A percentile compares a stretch with the other conserved stretches of the same genome.
Conservation (phyloP, 2,329 filamentous ascomycete species). For the Ploettnerulaceae sp. region DNA sequence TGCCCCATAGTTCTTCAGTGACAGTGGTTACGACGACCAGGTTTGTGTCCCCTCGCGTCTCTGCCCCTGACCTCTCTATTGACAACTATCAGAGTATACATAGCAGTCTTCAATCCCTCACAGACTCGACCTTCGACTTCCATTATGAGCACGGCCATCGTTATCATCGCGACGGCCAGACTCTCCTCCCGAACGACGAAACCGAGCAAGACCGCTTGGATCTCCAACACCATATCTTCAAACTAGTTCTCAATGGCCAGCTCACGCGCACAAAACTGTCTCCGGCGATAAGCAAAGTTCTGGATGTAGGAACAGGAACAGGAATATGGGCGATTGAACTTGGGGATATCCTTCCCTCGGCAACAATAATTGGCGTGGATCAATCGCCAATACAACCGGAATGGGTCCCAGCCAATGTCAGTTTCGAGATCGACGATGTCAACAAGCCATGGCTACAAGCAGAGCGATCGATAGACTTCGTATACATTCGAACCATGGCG, state of each 20-base stretch:
- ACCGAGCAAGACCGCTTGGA: constrained; percentile 16
- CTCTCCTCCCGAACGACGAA: constrained; percentile 15
- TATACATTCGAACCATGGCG: constrained; percentile 53
- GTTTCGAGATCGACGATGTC: constrained; percentile 60
- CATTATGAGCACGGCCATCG: constrained; percentile 19
- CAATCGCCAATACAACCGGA: constrained; percentile 60
- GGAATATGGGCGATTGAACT: constrained; percentile 40
- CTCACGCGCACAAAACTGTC: constrained; percentile 22
- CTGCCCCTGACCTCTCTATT: background rate
- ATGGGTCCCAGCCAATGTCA: constrained; percentile 51
- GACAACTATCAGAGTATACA: constrained; percentile 6
- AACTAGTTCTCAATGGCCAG: constrained; percentile 14
- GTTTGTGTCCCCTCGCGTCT: background rate
- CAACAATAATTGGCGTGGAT: constrained; percentile 49
- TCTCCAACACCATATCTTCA: constrained; percentile 22
- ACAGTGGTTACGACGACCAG: constrained; percentile 11
- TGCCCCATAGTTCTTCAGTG: constrained; percentile 4
- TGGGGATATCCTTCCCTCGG: constrained; percentile 42
- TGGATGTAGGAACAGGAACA: constrained; percentile 40
- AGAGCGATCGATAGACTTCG: constrained; percentile 49
- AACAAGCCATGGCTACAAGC: constrained; percentile 43
- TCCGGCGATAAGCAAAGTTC: constrained; percentile 28
- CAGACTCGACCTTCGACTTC: constrained; percentile 15
- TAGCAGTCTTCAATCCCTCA: constrained; percentile 12
- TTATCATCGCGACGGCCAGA: constrained; percentile 19